Evolutionary conservation across 176 grass and related monocot genomes (phyloP).

Genomic region (Leersia perrieri): DNA sequence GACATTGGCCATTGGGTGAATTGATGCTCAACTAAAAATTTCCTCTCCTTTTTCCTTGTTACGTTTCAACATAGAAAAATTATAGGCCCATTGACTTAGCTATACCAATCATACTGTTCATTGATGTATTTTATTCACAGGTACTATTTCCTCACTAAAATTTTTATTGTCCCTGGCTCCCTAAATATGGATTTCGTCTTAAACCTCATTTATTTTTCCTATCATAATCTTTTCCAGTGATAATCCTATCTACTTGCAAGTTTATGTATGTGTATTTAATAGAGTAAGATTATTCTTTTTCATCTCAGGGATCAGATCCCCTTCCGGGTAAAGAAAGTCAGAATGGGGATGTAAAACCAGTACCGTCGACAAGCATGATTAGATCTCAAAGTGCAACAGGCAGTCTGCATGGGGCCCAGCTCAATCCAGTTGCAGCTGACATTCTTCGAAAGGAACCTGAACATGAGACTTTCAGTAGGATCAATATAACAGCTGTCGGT

Average conservation of each 20-base stretch:
- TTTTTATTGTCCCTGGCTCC: neutral
- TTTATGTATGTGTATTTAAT: neutral
- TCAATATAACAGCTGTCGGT: slow-evolving; percentile 83
- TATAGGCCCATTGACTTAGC: no score
- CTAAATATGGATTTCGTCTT: slow-evolving; percentile 8
- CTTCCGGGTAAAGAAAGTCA: slow-evolving; percentile 48
- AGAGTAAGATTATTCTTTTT: neutral
- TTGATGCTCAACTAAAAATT: no score
- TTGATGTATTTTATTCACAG: no score
- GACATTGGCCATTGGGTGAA: no score
- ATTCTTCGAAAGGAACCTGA: slow-evolving; percentile 91
- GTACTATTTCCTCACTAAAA: neutral
- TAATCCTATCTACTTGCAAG: neutral
- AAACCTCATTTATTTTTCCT: slow-evolving; percentile 23
- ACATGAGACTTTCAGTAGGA: slow-evolving; percentile 77
- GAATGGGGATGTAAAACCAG: slow-evolving; percentile 52
- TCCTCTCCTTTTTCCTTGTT: no score
- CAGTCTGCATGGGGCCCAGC: slow-evolving; percentile 69
- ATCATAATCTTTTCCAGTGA: slow-evolving; percentile 1
- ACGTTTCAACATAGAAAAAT: no score
- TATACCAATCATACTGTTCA: neutral
- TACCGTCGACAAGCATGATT: slow-evolving; percentile 74
- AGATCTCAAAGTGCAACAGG: slow-evolving; percentile 85
- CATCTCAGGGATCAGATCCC: slow-evolving; percentile 45
- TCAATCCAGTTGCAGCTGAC: slow-evolving; percentile 89